Base-by-base conservation (phyloP, 1,284 basidiomycete species). In the Gomphus sp. region DNA sequence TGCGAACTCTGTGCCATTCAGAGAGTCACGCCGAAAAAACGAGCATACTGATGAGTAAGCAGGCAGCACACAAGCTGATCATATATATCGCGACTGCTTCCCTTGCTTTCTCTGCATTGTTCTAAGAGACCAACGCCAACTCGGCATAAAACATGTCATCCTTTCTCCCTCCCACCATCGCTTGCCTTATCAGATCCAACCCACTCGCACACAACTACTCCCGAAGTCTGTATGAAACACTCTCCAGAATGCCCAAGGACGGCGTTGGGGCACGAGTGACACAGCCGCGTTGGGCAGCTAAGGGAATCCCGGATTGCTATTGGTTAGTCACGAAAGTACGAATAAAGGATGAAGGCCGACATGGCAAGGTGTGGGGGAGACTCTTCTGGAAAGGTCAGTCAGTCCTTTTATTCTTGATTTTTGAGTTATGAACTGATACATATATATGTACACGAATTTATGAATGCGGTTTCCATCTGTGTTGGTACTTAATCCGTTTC, bases 281-380 rank as follows among this genome's bases (percentile, higher is more conserved):
- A 69, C 89, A 91, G 68, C 75, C 74, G 50, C 78, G 89, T 58
- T 93, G 90, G 90, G 73, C 73, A 18, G 68, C 73, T 34, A 91
- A 90, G 71, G 77, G 80, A 3, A 85, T 91, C 62, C 65, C 71
- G 52, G 76, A 80, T 34, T 86, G 81, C 60, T 88, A 81, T 66
- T 93, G 87, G 87, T 71, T 81, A 52, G 77, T 93, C 50, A 89
- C 87, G 7, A 74, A 79, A 64, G 79, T 85, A 31, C 73, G 74
- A 61, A 78, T 91, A 64, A 89, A 89, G 70, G 73, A 74, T 45
- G 82, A 84, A 64, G 86, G 87, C n/a, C 75, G 70, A 36, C 83
- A 87, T 63, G 90, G 88, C 3, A 88, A 85, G 67, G 89, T 81
- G 11, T 91, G 87, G 87, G 90, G 90, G 5, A 75, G 76, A 60